Evolutionary conservation across 2,329 filamentous ascomycete genomes (phyloP), one percentile per base, ranked within the genome.

Genomic region (Alternaria arbusti): DNA sequence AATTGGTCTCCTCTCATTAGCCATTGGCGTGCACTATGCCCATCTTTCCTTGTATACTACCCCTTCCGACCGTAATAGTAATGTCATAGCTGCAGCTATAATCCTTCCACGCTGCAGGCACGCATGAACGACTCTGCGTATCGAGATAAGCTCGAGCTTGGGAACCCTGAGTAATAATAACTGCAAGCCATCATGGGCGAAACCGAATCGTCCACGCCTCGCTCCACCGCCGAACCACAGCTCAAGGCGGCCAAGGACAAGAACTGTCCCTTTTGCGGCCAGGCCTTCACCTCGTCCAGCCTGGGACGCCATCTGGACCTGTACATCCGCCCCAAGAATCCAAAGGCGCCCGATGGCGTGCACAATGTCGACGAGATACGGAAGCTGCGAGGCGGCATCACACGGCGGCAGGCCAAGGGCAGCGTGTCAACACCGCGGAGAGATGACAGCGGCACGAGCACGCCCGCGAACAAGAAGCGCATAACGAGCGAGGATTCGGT

Each of bases 271-370:
- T 98, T 93, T 82, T 98, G 95, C 80, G 86, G 89, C 50, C 93
- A 97, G 79, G 86, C 91, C 7, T 98, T 97, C 78, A 97, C 95
- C 15, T 97, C 94, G 2, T 70, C 68, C 28, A 97, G 93, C 3
- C 88, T 98, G 57, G 95, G 95, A 54, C 91, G 95, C 49, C 95
- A 98, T 81, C 89, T 97, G 70, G 95, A 98, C 79, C 88, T 97
- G 43, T 97, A 96, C 80, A 94, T 97, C 74, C 94, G 94, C 76
- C 91, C 94, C 63, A 96, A 94, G 83, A 97, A 97, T 79, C 93
- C 95, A 1, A 96, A 94, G 80, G 86, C 90, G 1, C 84, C 91
- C 7, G 95, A 98, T 81, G 94, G 94, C 54, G 83, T 97, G 49
- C 95, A 98, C 81, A 86, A 97, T 82, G 92, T 97, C 62, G 92